phyloP scores from a whole-genome alignment of 139 green algal genomes.

The Chlorella sp. region DNA sequence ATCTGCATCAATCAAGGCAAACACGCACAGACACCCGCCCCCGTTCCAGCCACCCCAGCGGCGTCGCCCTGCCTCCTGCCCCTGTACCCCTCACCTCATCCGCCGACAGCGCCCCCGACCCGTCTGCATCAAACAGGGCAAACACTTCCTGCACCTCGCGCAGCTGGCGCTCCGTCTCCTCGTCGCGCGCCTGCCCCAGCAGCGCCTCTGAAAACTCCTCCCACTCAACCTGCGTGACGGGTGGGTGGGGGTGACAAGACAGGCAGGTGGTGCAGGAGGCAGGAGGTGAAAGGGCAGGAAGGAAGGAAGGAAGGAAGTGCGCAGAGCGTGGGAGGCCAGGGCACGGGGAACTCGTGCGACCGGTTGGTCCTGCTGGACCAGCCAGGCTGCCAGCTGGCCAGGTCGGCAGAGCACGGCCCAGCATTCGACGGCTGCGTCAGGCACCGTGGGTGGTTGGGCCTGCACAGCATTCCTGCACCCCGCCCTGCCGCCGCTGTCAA shows the following conservation, averaged over 20 bases:
- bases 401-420: too few relatives aligned
- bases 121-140: constrained; percentile 14
- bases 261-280: not conserved
- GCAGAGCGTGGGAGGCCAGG: too few relatives aligned
- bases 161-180: constrained; percentile 20
- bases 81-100: not conserved
- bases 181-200: not conserved
- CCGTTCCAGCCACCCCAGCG: not conserved
- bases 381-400: too few relatives aligned
- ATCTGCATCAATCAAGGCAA: not conserved
- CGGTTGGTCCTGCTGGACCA: too few relatives aligned
- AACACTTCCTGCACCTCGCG: constrained; percentile 31
- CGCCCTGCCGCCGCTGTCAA: too few relatives aligned
- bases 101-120: not conserved
- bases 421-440: too few relatives aligned
- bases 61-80: not conserved
- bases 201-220: constrained; percentile 21
- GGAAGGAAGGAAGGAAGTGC: not conserved
- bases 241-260: not conserved
- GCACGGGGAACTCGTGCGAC: too few relatives aligned
- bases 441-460: not conserved
- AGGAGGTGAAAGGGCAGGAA: not conserved
- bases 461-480: not conserved
- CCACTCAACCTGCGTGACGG: not conserved
- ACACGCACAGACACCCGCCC: not conserved